A percentile compares a stretch with the other conserved stretches of the same genome.
Evolutionary conservation across 2,329 filamentous ascomycete genomes (phyloP).

Genomic region (Paramyrothecium sp.): DNA sequence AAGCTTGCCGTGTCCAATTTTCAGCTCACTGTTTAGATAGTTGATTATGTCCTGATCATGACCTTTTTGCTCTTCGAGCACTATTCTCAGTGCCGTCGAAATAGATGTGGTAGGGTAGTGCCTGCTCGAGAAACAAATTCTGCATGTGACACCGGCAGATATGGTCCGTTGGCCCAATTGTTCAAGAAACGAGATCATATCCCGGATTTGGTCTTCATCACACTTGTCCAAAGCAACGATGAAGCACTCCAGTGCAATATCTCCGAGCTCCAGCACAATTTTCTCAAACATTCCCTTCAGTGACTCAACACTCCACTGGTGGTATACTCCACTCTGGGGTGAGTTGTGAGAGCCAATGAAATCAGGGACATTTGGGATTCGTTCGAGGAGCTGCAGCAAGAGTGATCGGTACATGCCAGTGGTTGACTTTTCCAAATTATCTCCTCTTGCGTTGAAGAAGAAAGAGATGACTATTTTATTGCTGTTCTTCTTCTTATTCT

Average conservation of each 20-base stretch:
- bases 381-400: slow-evolving; percentile 41
- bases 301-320: not conserved
- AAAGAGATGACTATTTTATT: slow-evolving; percentile 33
- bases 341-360: slow-evolving; percentile 17
- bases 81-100: slow-evolving; percentile 19
- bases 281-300: slow-evolving; percentile 4
- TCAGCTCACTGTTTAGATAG: slow-evolving; percentile 20
- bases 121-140: slow-evolving; percentile 40
- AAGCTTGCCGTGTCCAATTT: slow-evolving; percentile 24
- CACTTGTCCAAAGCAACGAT: slow-evolving; percentile 48
- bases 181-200: slow-evolving; percentile 42
- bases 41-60: slow-evolving; percentile 20
- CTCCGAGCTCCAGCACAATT: fast-evolving
- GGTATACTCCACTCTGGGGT: fast-evolving
- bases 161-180: slow-evolving; percentile 25
- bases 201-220: slow-evolving; percentile 33
- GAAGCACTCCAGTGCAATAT: slow-evolving; percentile 10
- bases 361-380: slow-evolving; percentile 24
- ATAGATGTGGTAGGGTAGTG: slow-evolving; percentile 38
- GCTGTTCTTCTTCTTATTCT: slow-evolving; percentile 11
- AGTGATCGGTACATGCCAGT: slow-evolving; percentile 51
- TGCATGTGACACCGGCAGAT: slow-evolving; percentile 16
- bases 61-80: slow-evolving; percentile 19
- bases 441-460: slow-evolving; percentile 51
- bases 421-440: slow-evolving; percentile 40